Evolutionary conservation across 805 yeast genomes (phyloP), one percentile per base, ranked within the genome.

Genomic region (Ogataea nakhonphanomensis): DNA sequence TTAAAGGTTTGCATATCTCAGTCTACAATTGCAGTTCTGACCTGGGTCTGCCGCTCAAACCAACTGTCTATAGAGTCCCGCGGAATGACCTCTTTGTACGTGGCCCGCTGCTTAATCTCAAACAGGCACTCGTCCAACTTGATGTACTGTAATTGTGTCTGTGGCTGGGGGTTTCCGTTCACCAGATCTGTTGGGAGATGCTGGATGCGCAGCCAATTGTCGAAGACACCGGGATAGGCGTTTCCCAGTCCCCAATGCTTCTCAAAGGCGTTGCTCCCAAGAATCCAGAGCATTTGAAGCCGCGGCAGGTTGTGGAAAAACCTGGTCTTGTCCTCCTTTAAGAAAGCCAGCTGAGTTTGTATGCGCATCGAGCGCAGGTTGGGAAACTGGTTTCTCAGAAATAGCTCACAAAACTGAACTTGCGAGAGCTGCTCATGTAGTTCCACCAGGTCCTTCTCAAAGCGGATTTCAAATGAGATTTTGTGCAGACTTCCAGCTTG

Each of bases 171-270:
- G 8, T 25, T 25, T 17, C 46, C 46, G 21, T 44, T 43, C 24
- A 61, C 49, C 39, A 73, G 67, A 5, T 65, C 59, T 29, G 61
- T 45, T 1, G 81, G 83, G 7, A 74, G 69, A 47, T 74, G 78
- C 48, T 74, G 78, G 2, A 77, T 76, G 40, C 74, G 65, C 44
- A 67, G 66, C 82, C 82, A 77, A 43, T 72, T 74, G 53, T 78
- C 83, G 51, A 67, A 69, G 3, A 78, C 63, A 4, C 76, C 74
- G 8, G 78, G 78, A 50, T 76, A 76, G 2, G 66, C 61, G 57
- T 70, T 73, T 10, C 76, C 79, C 15, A 74, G 57, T 0, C 81
- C 82, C 64, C 74, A 72, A 14, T 79, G 81, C 1, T 71, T 64
- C 2, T 77, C 78, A 1, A 78, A 75, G 0, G 81, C 71, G 17